Conservation (phyloP, 805 yeast genomes). For the Pichia deserticola region DNA sequence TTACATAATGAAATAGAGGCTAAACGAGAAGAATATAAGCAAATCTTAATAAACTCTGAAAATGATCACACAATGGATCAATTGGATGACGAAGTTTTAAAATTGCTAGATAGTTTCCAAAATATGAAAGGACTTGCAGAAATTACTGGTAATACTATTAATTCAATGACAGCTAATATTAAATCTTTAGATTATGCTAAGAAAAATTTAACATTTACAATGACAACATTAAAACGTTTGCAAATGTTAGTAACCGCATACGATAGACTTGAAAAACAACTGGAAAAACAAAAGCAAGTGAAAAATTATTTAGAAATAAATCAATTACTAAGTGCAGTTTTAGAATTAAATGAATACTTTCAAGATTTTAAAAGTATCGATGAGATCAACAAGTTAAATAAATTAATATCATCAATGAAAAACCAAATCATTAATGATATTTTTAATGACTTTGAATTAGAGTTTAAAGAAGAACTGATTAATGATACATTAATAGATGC, state of each 20-base stretch:
- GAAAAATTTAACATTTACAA: slow-evolving; percentile 71
- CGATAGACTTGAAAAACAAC: slow-evolving; percentile 45
- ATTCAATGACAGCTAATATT: slow-evolving; percentile 68
- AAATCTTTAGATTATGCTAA: slow-evolving; percentile 75
- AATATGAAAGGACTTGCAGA: slow-evolving; percentile 41
- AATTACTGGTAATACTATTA: slow-evolving; percentile 54
- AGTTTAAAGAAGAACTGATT: slow-evolving; percentile 31
- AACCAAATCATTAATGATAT: slow-evolving; percentile 59
- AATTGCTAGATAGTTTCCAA: slow-evolving; percentile 38
- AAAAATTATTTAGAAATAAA: slow-evolving; percentile 46
- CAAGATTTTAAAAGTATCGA: slow-evolving; percentile 76
- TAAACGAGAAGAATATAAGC: slow-evolving; percentile 31
- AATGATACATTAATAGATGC: slow-evolving; percentile 46
- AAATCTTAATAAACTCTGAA: slow-evolving; percentile 11
- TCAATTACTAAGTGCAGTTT: slow-evolving; percentile 59
- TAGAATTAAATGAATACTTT: slow-evolving; percentile 66
- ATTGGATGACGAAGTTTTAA: slow-evolving; percentile 29
- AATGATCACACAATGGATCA: slow-evolving; percentile 15
- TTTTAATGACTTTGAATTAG: slow-evolving; percentile 61
- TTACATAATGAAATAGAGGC: slow-evolving; percentile 39
- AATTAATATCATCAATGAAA: slow-evolving; percentile 52
- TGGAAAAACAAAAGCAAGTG: slow-evolving; percentile 25
- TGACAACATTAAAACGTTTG: slow-evolving; percentile 79
- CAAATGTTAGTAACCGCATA: slow-evolving; percentile 80
- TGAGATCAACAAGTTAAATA: slow-evolving; percentile 62